Evolutionary conservation across 192 early-diverging fungal species (phyloP), one percentile per base, ranked within the genome.

Genomic region (Endogone sp.): DNA sequence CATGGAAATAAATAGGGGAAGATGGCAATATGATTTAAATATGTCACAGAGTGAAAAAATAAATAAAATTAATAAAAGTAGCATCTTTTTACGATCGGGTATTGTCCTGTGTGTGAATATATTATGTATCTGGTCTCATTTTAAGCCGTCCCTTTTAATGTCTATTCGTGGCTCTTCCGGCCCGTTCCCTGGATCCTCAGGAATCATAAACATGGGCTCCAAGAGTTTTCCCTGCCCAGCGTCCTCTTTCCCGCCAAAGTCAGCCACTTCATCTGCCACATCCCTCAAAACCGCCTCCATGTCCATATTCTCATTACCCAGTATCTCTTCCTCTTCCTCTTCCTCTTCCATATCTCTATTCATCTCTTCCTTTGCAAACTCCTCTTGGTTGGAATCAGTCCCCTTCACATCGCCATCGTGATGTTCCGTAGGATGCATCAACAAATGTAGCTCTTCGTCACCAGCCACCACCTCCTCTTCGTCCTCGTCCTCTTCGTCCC

Each of bases 381-480:
- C 37, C 37, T 44, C 37, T 13, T 44, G 6, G 37, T 44, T 4
- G 13, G 37, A 23, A n/a, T 27, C 27, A n/a, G 37, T 20, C n/a
- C 28, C 31, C 22, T 56, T 64, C n/a, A 44, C 37, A 16, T 64
- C 27, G 29, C 32, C 55, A 70, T 70, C 44, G 20, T 56, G 63
- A 32, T 64, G 65, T 26, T 65, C 59, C 20, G 66, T 10, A 26
- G 62, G 25, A n/a, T 49, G 63, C 44, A 63, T 67, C 3, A 72
- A 29, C 28, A 29, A 28, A 49, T 72, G 65, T 30, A 65, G 22
- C 2, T 37, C 66, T 60, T 75, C 73, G 26, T 65, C 20, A 71
- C 70, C 68, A 23, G 25, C 32, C 28, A 65, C 70, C 21, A 67
- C 25, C 28, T 67, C 74, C 65, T 58, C 31, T 62, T 62, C 55